Conservation (phyloP, 768 basidiomycete genomes). For the Cystofilobasidium bisporidii region DNA sequence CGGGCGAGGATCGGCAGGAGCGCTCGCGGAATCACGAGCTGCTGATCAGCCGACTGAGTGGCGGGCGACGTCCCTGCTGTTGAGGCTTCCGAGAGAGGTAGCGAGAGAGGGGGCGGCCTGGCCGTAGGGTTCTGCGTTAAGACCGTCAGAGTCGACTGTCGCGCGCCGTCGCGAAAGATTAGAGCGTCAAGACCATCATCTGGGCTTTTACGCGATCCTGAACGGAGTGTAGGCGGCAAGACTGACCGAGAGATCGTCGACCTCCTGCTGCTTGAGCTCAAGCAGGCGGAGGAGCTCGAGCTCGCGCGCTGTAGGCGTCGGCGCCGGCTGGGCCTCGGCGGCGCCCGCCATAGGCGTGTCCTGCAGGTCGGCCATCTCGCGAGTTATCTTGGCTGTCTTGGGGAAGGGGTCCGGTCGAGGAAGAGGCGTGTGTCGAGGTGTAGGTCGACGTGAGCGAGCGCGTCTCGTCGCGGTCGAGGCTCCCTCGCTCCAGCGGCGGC, state of each 20-base stretch:
- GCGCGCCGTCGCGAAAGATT: neutral
- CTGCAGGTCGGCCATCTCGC: neutral
- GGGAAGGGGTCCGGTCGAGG: too few species aligned
- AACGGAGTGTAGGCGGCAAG: neutral
- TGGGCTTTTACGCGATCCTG: too few species aligned
- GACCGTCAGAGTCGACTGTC: neutral
- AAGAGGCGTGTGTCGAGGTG: too few species aligned
- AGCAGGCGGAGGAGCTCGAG: slow-evolving; percentile 1
- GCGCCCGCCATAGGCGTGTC: neutral
- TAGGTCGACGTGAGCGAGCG: too few species aligned
- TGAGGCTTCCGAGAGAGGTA: neutral
- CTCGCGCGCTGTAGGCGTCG: neutral
- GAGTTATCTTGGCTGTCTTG: too few species aligned
- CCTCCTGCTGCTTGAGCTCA: neutral
- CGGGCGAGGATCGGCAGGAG: neutral
- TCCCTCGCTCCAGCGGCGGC: too few species aligned
- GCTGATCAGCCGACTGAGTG: neutral
- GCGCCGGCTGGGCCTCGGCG: neutral
- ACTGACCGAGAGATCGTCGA: neutral
- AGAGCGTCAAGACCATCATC: neutral
- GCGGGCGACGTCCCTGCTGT: neutral
- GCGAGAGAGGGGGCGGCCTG: neutral
- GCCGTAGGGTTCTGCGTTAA: neutral
- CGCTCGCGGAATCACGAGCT: neutral
- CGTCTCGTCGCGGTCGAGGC: too few species aligned